Conservation (phyloP, 441 rosid species). For the Manihot esculenta region DNA sequence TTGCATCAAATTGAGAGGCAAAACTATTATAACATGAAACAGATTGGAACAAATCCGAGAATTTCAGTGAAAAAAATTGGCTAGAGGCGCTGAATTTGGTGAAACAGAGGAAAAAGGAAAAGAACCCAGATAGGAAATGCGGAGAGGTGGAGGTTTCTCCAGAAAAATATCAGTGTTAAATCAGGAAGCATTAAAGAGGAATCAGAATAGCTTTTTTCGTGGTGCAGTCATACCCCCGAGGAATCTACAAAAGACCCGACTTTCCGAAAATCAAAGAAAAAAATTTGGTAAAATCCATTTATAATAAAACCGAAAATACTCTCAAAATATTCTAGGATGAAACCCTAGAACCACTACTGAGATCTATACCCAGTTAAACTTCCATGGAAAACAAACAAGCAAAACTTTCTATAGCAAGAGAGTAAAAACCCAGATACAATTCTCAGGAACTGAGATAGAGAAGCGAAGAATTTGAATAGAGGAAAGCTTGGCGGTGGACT, state of each 20-base stretch:
- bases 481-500: slow-evolving; percentile 22
- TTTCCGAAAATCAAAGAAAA: slow-evolving; percentile 24
- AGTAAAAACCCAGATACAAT: slow-evolving; percentile 15
- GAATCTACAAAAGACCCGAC: slow-evolving; percentile 66
- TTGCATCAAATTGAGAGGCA: slow-evolving; percentile 23
- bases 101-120: slow-evolving; percentile 19
- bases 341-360: slow-evolving; percentile 27
- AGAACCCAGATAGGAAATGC: slow-evolving; percentile 28
- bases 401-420: no score
- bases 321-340: slow-evolving; percentile 16
- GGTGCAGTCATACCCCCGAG: slow-evolving; percentile 47
- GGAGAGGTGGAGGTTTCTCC: slow-evolving; percentile 41
- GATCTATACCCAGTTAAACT: slow-evolving; percentile 33
- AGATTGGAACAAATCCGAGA: neutral
- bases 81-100: slow-evolving; percentile 1
- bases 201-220: slow-evolving; percentile 56
- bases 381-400: slow-evolving; percentile 11
- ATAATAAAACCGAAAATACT: neutral
- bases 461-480: slow-evolving; percentile 16
- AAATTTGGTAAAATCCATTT: slow-evolving; percentile 16
- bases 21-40: slow-evolving; percentile 3
- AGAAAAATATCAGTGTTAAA: slow-evolving; percentile 53
- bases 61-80: neutral
- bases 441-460: slow-evolving; percentile 9
- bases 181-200: slow-evolving; percentile 53